phyloP scores from a whole-genome alignment of 257 asterid species.

The Nicotiana paniculata region DNA sequence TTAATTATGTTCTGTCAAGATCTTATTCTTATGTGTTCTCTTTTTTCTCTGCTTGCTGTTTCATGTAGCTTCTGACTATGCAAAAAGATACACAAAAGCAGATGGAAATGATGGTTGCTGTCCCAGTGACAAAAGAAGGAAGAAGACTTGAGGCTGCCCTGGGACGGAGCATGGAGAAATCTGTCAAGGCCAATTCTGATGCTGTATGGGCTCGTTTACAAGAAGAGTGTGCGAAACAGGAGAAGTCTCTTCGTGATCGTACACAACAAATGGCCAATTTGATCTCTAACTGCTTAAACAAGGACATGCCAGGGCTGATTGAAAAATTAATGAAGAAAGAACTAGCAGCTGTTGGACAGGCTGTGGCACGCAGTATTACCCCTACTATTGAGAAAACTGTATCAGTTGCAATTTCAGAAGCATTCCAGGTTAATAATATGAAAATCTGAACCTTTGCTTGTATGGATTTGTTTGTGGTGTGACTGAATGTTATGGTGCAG shows the following conservation, averaged over 20 bases:
- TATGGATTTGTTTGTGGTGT: slow-evolving; percentile 9
- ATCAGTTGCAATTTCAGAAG: slow-evolving; percentile 55
- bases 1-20: background rate
- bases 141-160: slow-evolving; percentile 74
- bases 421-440: slow-evolving; percentile 65
- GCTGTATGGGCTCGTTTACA: slow-evolving; percentile 86
- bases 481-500: slow-evolving; percentile 45
- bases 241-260: slow-evolving; percentile 65
- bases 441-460: background rate
- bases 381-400: slow-evolving; percentile 76
- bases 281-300: slow-evolving; percentile 61
- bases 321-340: slow-evolving; percentile 85
- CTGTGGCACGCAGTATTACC: slow-evolving; percentile 63
- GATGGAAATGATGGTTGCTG: slow-evolving; percentile 55
- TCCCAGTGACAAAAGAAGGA: slow-evolving; percentile 73
- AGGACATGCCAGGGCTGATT: slow-evolving; percentile 65
- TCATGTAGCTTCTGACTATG: slow-evolving; percentile 45
- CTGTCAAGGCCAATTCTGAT: slow-evolving; percentile 69
- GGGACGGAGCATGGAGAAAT: slow-evolving; percentile 74
- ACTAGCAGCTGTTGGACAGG: slow-evolving; percentile 59
- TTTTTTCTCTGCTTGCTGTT: background rate
- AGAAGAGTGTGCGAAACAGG: slow-evolving; percentile 84
- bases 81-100: slow-evolving; percentile 72
- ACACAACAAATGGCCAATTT: slow-evolving; percentile 53
- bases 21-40: background rate